Percentiles rank a stretch among this genome's conserved stretches.
These are phyloP conservation scores for Populus hybrid DNA, from an alignment of 441 rosid genomes.

Conservation along the genomic window DNA sequence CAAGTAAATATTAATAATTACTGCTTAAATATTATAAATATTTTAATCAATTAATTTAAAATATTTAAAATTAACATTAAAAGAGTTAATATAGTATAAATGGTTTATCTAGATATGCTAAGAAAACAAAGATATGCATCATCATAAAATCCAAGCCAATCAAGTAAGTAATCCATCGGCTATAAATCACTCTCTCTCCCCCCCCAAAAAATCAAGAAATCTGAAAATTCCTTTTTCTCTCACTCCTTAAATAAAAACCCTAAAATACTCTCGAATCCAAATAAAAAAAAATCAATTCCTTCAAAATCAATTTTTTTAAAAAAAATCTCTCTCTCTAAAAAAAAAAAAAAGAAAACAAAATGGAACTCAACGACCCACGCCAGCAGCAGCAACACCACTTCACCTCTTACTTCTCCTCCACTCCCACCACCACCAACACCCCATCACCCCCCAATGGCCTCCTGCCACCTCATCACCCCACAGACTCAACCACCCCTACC, in stretches of 20 bases:
- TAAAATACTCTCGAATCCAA: slow-evolving; percentile 9
- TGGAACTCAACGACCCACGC: slow-evolving; percentile 28
- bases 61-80: too few relatives aligned
- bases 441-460: slow-evolving; percentile 50
- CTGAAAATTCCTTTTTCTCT: neutral
- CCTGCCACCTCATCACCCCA: slow-evolving; percentile 26
- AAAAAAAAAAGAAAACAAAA: slow-evolving; percentile 14
- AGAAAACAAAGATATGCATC: neutral
- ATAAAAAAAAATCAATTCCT: slow-evolving; percentile 14
- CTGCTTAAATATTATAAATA: neutral
- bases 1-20: neutral
- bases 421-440: slow-evolving; percentile 11
- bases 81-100: neutral
- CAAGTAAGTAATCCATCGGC: slow-evolving; percentile 13
- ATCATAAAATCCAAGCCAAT: neutral
- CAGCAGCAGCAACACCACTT: slow-evolving; percentile 24
- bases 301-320: slow-evolving; percentile 4
- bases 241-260: slow-evolving; percentile 15
- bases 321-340: slow-evolving; percentile 23
- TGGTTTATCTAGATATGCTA: neutral
- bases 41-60: too few relatives aligned
- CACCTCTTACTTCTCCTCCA: slow-evolving; percentile 43
- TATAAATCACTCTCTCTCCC: neutral
- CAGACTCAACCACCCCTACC: neutral
- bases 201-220: neutral